Evolutionary conservation across 1,139 yeast genomes (phyloP), one percentile per base, ranked within the genome.

Genomic region (Lodderomyces beijingensis): DNA sequence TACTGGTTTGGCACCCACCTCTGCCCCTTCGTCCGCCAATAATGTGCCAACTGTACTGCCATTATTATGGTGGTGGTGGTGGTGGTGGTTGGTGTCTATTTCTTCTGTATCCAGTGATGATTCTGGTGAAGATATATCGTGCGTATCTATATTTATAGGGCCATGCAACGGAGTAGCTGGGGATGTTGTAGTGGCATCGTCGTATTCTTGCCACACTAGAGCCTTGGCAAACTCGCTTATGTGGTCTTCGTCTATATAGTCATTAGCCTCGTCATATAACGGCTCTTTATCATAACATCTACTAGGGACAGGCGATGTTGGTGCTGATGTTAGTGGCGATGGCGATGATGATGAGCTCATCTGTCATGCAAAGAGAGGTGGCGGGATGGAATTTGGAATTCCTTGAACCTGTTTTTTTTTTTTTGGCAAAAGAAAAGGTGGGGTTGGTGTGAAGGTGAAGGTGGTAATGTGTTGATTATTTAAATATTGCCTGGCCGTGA

Each of bases 181-280:
- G 31, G 37, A 34, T 26, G 35, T 34, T 10, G 38, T 43, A 24
- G 33, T 29, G 4, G 36, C 40, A 21, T 40, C 40, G 15, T 57
- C 60, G 15, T 47, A 42, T 13, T 61, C 64, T 24, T 64, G 70
- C 67, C 70, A 65, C 4, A 51, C 47, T 15, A 67, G 42, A 0
- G 73, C 73, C 28, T 53, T 57, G 10, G 70, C 71, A 45, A 67
- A 67, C 26, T 63, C 58, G 22, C 57, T 51, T 14, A 67, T 64
- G 38, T 67, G 67, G 9, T 51, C 54, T 32, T 62, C 66, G 37
- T 62, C 45, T 22, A 66, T 49, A 42, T 54, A 64, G 40, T 64
- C 63, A 9, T 46, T 43, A 7, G 57, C 56, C 29, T 59, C 65
- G 30, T 62, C 67, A 38, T 42, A 57, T 25, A 45, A 33, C 16